phyloP scores from a whole-genome alignment of 495 filamentous ascomycete species.

The Daldinia vernicosa region DNA sequence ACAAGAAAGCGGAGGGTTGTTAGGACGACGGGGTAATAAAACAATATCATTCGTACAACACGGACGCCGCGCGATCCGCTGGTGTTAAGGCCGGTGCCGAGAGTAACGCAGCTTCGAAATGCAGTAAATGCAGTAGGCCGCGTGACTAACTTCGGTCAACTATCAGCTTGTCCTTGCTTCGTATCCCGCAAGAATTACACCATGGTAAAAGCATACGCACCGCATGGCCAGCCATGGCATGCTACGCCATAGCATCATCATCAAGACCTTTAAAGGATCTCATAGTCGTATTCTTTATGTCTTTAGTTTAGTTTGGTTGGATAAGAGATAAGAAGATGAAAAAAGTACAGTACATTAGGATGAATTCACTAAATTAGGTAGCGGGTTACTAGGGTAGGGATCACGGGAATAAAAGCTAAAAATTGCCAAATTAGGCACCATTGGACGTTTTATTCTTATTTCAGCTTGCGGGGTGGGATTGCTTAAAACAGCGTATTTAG shows the following conservation, averaged over 20 bases:
- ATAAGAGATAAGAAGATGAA: neutral
- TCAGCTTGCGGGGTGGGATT: neutral
- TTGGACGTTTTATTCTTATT: neutral
- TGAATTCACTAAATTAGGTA: neutral
- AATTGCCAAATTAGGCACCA: constrained; percentile 21
- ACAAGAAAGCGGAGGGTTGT: constrained; percentile 13
- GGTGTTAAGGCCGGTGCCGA: neutral
- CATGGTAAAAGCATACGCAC: neutral
- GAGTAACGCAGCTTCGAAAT: neutral
- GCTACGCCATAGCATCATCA: constrained; percentile 19
- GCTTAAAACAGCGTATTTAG: constrained; percentile 28
- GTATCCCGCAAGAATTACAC: constrained; percentile 1
- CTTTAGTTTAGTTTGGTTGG: neutral
- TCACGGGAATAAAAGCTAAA: constrained; percentile 12
- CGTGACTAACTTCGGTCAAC: constrained; percentile 10
- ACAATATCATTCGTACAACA: neutral
- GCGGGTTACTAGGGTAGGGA: neutral
- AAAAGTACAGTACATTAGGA: constrained; percentile 25
- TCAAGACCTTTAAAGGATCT: constrained; percentile 14
- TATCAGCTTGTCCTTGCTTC: neutral
- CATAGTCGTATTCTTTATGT: constrained; percentile 14
- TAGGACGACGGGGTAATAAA: constrained; percentile 5
- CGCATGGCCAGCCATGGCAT: neutral
- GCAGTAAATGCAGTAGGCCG: neutral
- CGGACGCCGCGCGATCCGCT: constrained; percentile 1